Evolutionary conservation across 73 alveolate genomes (phyloP).

Genomic region (Breviolum minutum): DNA sequence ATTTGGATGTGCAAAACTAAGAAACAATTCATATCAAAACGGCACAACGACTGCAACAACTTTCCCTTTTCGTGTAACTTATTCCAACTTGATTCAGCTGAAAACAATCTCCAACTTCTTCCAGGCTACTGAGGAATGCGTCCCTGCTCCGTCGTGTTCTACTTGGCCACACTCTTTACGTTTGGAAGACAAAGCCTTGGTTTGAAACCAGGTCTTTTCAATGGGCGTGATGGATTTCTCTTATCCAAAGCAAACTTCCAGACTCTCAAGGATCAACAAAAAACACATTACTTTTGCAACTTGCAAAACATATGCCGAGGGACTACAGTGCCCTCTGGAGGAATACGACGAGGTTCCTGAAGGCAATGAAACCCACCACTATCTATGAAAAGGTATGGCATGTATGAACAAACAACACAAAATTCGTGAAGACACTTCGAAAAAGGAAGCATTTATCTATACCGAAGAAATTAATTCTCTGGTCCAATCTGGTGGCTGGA

Average conservation of each 20-base stretch:
- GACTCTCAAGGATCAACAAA: no score
- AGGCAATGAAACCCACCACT: not conserved
- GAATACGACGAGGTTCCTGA: not conserved
- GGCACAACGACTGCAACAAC: no score
- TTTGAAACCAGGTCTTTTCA: not conserved
- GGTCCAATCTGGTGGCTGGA: no score
- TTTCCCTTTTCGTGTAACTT: no score
- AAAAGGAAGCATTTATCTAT: not conserved
- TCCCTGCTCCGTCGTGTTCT: not conserved
- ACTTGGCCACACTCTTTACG: conserved; percentile 30
- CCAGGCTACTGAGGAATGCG: not conserved
- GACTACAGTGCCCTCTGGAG: not conserved
- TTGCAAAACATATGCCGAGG: no score
- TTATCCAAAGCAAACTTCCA: no score
- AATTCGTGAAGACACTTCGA: no score
- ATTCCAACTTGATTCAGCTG: not conserved
- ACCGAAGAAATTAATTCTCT: not conserved
- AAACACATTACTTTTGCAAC: no score
- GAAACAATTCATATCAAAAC: no score
- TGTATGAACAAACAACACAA: no score
- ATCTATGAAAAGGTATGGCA: not conserved
- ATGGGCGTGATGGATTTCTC: not conserved
- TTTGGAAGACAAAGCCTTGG: not conserved
- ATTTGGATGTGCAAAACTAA: not conserved
- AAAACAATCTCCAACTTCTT: not conserved